Percentiles rank a stretch among this genome's conserved stretches.
Conservation (phyloP, 345 rosid genomes). For the Abelmoschus esculentus region DNA sequence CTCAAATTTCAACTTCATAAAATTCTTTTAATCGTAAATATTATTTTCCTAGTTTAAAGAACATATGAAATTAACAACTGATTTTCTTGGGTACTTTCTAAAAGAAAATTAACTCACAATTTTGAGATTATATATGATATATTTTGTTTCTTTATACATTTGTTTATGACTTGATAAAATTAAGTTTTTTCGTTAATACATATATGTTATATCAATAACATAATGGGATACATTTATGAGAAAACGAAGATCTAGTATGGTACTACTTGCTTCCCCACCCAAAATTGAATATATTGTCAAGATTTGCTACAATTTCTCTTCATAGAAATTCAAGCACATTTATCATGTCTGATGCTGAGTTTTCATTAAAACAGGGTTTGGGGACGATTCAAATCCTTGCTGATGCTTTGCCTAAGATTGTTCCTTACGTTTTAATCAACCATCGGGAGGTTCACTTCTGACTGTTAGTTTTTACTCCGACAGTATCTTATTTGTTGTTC, state of each 20-base stretch:
- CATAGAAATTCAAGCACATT: background rate
- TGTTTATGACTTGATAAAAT: background rate
- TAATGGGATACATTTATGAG: background rate
- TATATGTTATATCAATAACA: background rate
- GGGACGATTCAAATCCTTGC: slow-evolving; percentile 95
- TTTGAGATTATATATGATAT: background rate
- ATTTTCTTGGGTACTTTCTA: background rate
- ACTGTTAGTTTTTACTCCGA: background rate
- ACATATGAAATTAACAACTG: background rate
- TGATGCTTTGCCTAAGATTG: slow-evolving; percentile 94
- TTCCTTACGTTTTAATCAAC: slow-evolving; percentile 93
- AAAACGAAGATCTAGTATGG: slow-evolving; percentile 1
- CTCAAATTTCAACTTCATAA: background rate
- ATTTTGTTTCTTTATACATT: background rate
- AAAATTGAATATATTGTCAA: background rate
- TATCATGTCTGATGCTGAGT: background rate
- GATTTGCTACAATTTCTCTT: background rate
- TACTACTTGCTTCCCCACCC: background rate
- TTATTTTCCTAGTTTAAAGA: background rate
- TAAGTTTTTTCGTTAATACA: background rate
- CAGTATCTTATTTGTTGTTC: background rate
- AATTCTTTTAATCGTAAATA: background rate
- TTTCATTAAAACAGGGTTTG: slow-evolving; percentile 50
- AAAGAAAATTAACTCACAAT: background rate
- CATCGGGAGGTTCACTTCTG: slow-evolving; percentile 75